Conservation (phyloP, 108 stramenopile species). For the Nitzschia sp. region DNA sequence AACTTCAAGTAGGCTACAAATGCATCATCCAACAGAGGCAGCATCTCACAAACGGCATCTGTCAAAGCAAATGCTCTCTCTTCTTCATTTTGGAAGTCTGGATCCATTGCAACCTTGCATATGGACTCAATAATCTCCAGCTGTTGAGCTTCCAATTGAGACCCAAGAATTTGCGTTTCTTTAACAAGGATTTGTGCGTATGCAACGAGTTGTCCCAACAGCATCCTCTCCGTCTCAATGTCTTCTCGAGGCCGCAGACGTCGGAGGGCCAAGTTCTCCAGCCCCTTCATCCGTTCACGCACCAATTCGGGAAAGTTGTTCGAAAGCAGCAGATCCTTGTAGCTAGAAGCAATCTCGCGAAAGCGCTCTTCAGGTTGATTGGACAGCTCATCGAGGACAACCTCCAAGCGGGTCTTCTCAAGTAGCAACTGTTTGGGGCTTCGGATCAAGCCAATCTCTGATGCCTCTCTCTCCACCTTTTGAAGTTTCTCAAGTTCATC, state of each 20-base stretch:
- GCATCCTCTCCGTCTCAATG: conserved; percentile 60
- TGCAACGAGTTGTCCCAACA: conserved; percentile 67
- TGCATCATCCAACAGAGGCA: conserved; percentile 78
- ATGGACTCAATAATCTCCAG: conserved; percentile 83
- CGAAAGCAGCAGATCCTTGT: conserved; percentile 82
- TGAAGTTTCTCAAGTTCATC: conserved; percentile 61
- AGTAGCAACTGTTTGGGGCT: conserved; percentile 57
- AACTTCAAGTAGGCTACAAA: conserved; percentile 89
- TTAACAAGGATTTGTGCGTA: conserved; percentile 73
- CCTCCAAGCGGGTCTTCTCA: conserved; percentile 65
- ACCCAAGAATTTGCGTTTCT: conserved; percentile 76
- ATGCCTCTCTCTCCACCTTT: conserved; percentile 61
- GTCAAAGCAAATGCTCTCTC: conserved; percentile 78
- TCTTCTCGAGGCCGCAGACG: conserved; percentile 23
- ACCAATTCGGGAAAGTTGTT: conserved; percentile 71
- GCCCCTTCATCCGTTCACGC: conserved; percentile 71
- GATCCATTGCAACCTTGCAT: conserved; percentile 90
- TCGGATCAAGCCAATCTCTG: conserved; percentile 68
- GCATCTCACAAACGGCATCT: conserved; percentile 84
- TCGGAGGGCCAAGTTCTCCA: conserved; percentile 54
- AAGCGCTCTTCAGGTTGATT: conserved; percentile 81
- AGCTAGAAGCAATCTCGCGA: conserved; percentile 69
- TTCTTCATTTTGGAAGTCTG: conserved; percentile 70
- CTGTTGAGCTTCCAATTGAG: conserved; percentile 79
- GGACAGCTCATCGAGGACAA: conserved; percentile 74